phyloP scores from a whole-genome alignment of 1,139 yeast genomes.

The Candida mesenterica region DNA sequence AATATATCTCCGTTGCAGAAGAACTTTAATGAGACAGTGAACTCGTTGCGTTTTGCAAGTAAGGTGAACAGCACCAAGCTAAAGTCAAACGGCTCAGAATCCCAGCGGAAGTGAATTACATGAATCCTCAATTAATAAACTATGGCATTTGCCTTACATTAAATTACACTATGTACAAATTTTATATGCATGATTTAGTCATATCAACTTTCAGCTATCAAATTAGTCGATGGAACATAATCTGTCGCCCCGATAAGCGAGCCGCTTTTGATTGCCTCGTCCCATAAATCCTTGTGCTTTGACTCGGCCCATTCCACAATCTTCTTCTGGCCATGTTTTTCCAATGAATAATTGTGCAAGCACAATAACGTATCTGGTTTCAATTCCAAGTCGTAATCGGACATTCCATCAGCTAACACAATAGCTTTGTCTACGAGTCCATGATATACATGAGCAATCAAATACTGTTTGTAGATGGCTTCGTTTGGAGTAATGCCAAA shows the following conservation, averaged over 20 bases:
- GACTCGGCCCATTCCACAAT: conserved; percentile 55
- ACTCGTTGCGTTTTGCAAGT: conserved; percentile 85
- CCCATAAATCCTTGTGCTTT: conserved; percentile 49
- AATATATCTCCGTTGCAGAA: conserved; percentile 69
- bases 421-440: conserved; percentile 63
- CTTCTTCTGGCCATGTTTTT: conserved; percentile 43
- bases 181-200: too few species aligned
- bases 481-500: conserved; percentile 55
- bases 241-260: conserved; percentile 37
- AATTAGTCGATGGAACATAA: conserved; percentile 27
- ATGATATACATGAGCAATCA: conserved; percentile 73
- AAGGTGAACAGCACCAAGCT: conserved; percentile 64
- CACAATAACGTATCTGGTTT: conserved; percentile 51
- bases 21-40: conserved; percentile 74
- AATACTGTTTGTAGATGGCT: conserved; percentile 58
- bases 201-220: conserved; percentile 4
- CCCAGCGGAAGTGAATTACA: conserved; percentile 3
- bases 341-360: conserved; percentile 61
- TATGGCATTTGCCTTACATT: conserved; percentile 3
- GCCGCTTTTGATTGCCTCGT: conserved; percentile 33
- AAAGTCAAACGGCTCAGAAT: conserved; percentile 3
- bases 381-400: conserved; percentile 51
- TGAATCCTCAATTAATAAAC: neutral
- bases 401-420: conserved; percentile 48
- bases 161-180: conserved; percentile 9